Base-by-base conservation (phyloP, 495 filamentous ascomycete species). In the Astrothelium subdiscretum region DNA sequence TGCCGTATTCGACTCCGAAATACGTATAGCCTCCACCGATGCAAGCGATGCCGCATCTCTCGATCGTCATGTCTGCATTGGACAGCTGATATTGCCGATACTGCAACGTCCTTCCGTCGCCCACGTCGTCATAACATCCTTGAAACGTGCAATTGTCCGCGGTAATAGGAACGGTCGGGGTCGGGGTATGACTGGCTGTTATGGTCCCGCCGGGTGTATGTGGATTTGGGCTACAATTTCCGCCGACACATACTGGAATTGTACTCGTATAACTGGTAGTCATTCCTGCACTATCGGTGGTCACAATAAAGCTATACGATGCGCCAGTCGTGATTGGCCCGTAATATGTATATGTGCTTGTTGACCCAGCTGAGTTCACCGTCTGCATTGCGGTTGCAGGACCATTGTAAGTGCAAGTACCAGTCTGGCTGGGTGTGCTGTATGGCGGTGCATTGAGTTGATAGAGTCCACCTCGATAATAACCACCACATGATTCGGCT, bases 61-160 rank as follows among this genome's bases (percentile, higher is more conserved):
- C 62, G 26, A 70, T 32, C 2, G 66, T 63, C 68, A 70, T 70
- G 48, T 65, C 61, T 22, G 31, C 12, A 22, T 10, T 31, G n/a
- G 22, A 44, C 29, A 27, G 48, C 27, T 44, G 61, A n/a, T 58
- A 22, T 22, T 40, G 24, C 54, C 61, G 15, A 24, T 38, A 54
- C 24, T 29, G 48, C 11, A 69, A 59, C 10, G 65, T 52, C 6
- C 62, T 60, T 12, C 57, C 54, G 24, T 13, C 26, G 15, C 29
- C 31, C 13, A 54, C 57, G 59, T 70, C 68, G 6, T 58, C 44
- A 22, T 62, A 67, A 44, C 68, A 70, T 18, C 68, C 66, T 29
- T 54, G 48, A 24, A 54, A 54, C 24, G 48, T 54, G 24, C 48
- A 54, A 29, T 54, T 54, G 6, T 54, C 48, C 20, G 48, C 48